phyloP scores from a whole-genome alignment of 352 stramenopile species.

The Phytophthora cryptogea region DNA sequence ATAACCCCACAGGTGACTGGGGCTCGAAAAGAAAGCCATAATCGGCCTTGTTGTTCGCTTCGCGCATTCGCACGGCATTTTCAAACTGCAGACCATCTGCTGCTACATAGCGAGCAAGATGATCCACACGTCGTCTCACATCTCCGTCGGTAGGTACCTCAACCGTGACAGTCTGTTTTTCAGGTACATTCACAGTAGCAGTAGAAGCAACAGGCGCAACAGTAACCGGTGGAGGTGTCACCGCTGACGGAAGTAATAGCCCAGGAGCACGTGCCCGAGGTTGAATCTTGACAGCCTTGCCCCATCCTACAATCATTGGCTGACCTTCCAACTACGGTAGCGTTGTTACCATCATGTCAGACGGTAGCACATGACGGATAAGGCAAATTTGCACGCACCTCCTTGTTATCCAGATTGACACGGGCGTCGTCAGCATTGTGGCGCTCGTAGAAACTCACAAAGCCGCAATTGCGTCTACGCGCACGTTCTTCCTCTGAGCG shows the following conservation, averaged over 20 bases:
- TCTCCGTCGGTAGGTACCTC: slow-evolving; percentile 40
- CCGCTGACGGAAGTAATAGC: slow-evolving; percentile 12
- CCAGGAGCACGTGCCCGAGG: slow-evolving; percentile 20
- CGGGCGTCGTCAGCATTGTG: slow-evolving; percentile 85
- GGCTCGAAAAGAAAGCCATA: slow-evolving; percentile 65
- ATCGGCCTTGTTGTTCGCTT: slow-evolving; percentile 42
- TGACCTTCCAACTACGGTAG: slow-evolving; percentile 65
- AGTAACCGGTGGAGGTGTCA: slow-evolving; percentile 11
- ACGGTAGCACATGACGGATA: background rate
- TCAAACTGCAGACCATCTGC: slow-evolving; percentile 72
- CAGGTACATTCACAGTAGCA: slow-evolving; percentile 2
- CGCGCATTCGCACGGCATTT: slow-evolving; percentile 53
- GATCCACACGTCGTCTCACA: slow-evolving; percentile 45
- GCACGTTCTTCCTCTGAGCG: slow-evolving; percentile 92
- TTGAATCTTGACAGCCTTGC: slow-evolving; percentile 83
- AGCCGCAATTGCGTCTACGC: slow-evolving; percentile 92
- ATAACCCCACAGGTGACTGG: slow-evolving; percentile 42
- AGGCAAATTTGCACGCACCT: slow-evolving; percentile 43
- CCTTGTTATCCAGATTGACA: slow-evolving; percentile 64
- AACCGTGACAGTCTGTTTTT: slow-evolving; percentile 39
- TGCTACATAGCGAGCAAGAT: slow-evolving; percentile 63
- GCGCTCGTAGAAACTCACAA: slow-evolving; percentile 94
- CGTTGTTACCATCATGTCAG: slow-evolving; percentile 3
- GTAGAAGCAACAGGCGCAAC: background rate
- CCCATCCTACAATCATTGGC: slow-evolving; percentile 79